Evolutionary conservation across 176 grass and related monocot species (phyloP).

Genomic region (Triticum urartu): DNA sequence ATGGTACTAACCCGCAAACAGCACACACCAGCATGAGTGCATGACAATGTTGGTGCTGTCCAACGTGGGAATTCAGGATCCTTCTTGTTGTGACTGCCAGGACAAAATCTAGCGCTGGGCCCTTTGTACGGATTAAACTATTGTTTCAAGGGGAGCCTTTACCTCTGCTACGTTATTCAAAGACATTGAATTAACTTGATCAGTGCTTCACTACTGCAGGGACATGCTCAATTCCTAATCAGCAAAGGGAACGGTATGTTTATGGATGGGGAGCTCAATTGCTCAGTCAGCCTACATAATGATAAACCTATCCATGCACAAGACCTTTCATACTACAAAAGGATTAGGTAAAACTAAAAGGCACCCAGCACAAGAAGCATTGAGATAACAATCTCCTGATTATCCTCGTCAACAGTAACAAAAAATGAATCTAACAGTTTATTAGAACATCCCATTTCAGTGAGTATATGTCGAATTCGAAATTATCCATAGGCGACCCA

Average conservation of each 20-base stretch:
- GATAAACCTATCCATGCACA: neutral
- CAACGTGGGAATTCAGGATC: neutral
- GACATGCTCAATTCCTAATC: neutral
- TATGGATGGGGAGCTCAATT: neutral
- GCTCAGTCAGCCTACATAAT: neutral
- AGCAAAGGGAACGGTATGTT: neutral
- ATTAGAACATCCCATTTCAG: neutral
- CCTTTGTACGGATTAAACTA: neutral
- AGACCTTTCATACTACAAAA: neutral
- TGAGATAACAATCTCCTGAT: neutral
- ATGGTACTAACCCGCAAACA: no score
- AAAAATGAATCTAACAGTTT: neutral
- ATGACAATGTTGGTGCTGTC: neutral
- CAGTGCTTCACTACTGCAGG: neutral
- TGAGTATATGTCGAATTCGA: neutral
- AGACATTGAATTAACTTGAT: slow-evolving; percentile 14
- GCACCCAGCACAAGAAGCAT: no score
- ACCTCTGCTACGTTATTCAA: neutral
- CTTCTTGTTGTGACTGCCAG: neutral
- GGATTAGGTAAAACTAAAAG: neutral
- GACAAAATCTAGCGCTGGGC: neutral
- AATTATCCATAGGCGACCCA: neutral
- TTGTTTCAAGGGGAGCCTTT: neutral
- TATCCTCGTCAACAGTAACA: neutral
- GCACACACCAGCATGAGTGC: neutral